A percentile compares a stretch with the other conserved stretches of the same genome.
Conservation (phyloP, 2,329 filamentous ascomycete genomes). For the Cucurbitaria berberidis region DNA sequence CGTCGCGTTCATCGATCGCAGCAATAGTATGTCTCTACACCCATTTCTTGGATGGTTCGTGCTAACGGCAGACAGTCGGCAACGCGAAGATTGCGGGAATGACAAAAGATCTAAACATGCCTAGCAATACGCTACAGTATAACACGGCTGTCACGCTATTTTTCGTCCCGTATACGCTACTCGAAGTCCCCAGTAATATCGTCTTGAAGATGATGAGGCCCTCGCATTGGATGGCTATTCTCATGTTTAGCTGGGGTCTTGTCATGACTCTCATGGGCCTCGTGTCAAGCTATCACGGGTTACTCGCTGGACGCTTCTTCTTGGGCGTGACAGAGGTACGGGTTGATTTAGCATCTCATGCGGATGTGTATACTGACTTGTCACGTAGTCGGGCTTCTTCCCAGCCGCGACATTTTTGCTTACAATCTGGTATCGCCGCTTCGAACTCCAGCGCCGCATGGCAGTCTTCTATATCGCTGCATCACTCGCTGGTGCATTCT, state of each 20-base stretch:
- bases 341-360: neutral
- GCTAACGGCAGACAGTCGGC: slow-evolving; percentile 34
- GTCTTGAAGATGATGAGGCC: slow-evolving; percentile 52
- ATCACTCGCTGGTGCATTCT: slow-evolving; percentile 44
- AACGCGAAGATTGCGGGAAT: slow-evolving; percentile 53
- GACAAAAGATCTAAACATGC: slow-evolving; percentile 47
- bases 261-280: slow-evolving; percentile 54
- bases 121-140: slow-evolving; percentile 41
- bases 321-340: slow-evolving; percentile 48
- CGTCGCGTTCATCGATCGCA: slow-evolving; percentile 43
- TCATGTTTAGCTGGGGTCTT: slow-evolving; percentile 51
- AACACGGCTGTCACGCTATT: slow-evolving; percentile 51
- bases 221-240: slow-evolving; percentile 48
- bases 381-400: slow-evolving; percentile 61
- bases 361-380: slow-evolving; percentile 13
- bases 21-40: slow-evolving; percentile 30
- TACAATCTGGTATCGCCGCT: slow-evolving; percentile 45
- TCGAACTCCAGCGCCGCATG: slow-evolving; percentile 45
- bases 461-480: slow-evolving; percentile 46
- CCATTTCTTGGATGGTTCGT: neutral
- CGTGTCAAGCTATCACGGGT: slow-evolving; percentile 54
- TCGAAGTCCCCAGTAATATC: slow-evolving; percentile 49
- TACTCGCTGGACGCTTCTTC: slow-evolving; percentile 57
- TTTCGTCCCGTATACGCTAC: slow-evolving; percentile 50
- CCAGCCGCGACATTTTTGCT: slow-evolving; percentile 64